Evolutionary conservation across 345 rosid genomes (phyloP).

Genomic region (Pistacia integerrima): DNA sequence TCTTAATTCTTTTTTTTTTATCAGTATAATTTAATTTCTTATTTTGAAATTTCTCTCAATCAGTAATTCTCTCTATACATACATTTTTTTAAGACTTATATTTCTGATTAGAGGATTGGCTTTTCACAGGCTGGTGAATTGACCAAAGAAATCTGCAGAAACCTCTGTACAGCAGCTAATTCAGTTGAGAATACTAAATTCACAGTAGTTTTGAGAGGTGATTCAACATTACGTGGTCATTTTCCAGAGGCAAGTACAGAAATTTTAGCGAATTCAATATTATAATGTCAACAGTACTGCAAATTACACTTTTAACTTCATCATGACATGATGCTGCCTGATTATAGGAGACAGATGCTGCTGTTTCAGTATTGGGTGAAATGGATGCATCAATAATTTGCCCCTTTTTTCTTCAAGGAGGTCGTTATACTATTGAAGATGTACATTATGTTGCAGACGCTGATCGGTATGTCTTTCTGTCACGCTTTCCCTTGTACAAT

Average conservation of each 20-base stretch:
- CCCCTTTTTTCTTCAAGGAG: conserved; percentile 98
- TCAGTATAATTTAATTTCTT: neutral
- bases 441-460: conserved; percentile 92
- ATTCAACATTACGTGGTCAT: conserved; percentile 97
- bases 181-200: conserved; percentile 57
- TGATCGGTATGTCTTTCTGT: conserved; percentile 50
- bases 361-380: conserved; percentile 81
- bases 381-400: conserved; percentile 96
- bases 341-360: conserved; percentile 88
- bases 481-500: neutral
- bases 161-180: conserved; percentile 66
- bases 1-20: conserved; percentile 7
- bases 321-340: conserved; percentile 17
- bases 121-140: conserved; percentile 67
- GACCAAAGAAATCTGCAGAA: conserved; percentile 72
- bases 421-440: conserved; percentile 87
- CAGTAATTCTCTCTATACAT: neutral
- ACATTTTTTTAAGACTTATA: conserved; percentile 11
- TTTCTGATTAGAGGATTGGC: conserved; percentile 23
- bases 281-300: neutral
- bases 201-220: conserved; percentile 91
- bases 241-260: conserved; percentile 79
- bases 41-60: neutral
- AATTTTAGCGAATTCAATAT: conserved; percentile 7
- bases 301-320: conserved; percentile 7